A percentile compares a stretch with the other conserved stretches of the same genome.
phyloP scores from a whole-genome alignment of 352 stramenopile species.

The Hyaloperonospora brassicae region DNA sequence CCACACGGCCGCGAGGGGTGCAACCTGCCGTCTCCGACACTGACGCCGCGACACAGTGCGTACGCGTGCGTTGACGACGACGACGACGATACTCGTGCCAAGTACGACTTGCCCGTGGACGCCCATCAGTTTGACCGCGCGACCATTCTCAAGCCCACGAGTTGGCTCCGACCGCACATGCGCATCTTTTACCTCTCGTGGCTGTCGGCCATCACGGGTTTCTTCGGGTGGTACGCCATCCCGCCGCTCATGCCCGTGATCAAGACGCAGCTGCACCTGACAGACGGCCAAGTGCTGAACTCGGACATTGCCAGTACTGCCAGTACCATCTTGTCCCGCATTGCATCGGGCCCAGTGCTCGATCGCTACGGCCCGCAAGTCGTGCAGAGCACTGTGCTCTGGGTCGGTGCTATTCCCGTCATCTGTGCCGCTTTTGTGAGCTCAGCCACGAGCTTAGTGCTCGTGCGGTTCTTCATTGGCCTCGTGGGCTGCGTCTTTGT shows the following conservation, averaged over 20 bases:
- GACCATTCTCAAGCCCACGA: slow-evolving; percentile 70
- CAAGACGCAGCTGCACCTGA: slow-evolving; percentile 76
- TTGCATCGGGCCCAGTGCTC: slow-evolving; percentile 88
- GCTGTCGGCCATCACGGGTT: slow-evolving; percentile 89
- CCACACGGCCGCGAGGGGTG: too few relatives aligned
- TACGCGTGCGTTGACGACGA: too few relatives aligned
- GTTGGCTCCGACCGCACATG: slow-evolving; percentile 88
- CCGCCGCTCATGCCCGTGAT: slow-evolving; percentile 91
- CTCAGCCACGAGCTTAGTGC: slow-evolving; percentile 51
- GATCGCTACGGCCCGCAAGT: slow-evolving; percentile 88
- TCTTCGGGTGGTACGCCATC: slow-evolving; percentile 93
- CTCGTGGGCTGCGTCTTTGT: slow-evolving; percentile 92
- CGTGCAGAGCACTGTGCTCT: slow-evolving; percentile 77
- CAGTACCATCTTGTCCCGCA: slow-evolving; percentile 89
- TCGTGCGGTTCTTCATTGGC: slow-evolving; percentile 93
- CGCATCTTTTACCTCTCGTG: slow-evolving; percentile 90
- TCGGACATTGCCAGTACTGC: slow-evolving; percentile 88
- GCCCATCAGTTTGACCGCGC: slow-evolving; percentile 54
- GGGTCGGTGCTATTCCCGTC: slow-evolving; percentile 80
- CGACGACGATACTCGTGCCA: too few relatives aligned
- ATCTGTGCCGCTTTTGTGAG: slow-evolving; percentile 83
- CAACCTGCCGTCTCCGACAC: too few relatives aligned
- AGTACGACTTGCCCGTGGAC: slow-evolving; percentile 50
- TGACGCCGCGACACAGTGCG: too few relatives aligned
- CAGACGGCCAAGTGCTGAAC: slow-evolving; percentile 85